Conservation (phyloP, 768 basidiomycete genomes). For the Pulveroboletus sp. region DNA sequence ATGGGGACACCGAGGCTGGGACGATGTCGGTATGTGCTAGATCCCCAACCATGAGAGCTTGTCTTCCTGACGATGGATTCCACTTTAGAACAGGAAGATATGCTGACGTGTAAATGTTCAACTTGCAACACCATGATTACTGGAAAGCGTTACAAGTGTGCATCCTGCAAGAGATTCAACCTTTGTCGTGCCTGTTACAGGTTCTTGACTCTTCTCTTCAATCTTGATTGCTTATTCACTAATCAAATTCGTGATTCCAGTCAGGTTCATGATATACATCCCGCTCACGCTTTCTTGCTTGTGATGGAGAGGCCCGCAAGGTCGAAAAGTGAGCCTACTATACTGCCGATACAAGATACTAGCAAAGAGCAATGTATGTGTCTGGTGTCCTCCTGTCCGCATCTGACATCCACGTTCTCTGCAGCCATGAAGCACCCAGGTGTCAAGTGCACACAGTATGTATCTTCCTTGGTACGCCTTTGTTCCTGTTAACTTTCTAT, state of each 20-base stretch:
- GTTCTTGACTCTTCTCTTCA: conserved; percentile 34
- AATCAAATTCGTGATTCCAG: conserved; percentile 33
- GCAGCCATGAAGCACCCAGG: conserved; percentile 73
- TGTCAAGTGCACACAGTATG: conserved; percentile 84
- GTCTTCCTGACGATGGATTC: conserved; percentile 2
- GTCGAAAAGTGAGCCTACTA: conserved; percentile 32
- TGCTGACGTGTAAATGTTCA: conserved; percentile 61
- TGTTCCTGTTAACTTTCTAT: neutral
- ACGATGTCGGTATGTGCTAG: conserved; percentile 69
- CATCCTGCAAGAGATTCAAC: conserved; percentile 72
- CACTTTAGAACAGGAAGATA: conserved; percentile 68
- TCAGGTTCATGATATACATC: conserved; percentile 89
- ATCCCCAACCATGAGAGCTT: neutral
- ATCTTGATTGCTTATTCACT: neutral
- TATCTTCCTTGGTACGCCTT: conserved; percentile 6
- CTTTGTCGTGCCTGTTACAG: conserved; percentile 82
- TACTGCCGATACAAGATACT: conserved; percentile 32
- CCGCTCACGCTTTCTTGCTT: conserved; percentile 78
- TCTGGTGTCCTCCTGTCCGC: neutral
- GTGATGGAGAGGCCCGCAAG: conserved; percentile 60
- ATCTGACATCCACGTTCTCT: conserved; percentile 1
- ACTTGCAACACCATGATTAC: conserved; percentile 67
- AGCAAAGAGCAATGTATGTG: conserved; percentile 60
- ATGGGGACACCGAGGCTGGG: conserved; percentile 83
- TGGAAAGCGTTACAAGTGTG: conserved; percentile 77